A percentile compares a stretch with the other conserved stretches of the same genome.
Conservation (phyloP, 2,329 filamentous ascomycete species). For the Beauveria sp. region DNA sequence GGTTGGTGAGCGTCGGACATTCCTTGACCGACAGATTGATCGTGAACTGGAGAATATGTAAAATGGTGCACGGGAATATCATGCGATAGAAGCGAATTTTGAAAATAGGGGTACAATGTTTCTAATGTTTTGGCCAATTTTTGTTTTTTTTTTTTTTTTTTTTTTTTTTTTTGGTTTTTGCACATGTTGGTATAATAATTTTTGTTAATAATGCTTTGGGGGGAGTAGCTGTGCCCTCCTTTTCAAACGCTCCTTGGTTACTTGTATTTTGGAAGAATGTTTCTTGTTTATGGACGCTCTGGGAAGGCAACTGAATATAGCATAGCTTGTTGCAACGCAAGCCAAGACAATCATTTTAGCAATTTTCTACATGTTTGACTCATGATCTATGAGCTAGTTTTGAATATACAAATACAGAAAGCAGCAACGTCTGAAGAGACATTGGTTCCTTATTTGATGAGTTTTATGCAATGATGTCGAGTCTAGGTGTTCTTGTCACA, state of each 20-base stretch:
- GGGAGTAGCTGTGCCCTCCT: not conserved
- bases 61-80: constrained; percentile 12
- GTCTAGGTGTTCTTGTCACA: not conserved
- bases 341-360: not conserved
- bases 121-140: not conserved
- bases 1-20: constrained; percentile 74
- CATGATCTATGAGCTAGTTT: not conserved
- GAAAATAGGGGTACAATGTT: not conserved
- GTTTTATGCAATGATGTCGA: not conserved
- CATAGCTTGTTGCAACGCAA: not conserved
- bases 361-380: not conserved
- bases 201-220: constrained; percentile 3
- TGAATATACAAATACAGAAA: not conserved
- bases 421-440: not conserved
- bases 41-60: constrained; percentile 90
- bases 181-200: not conserved
- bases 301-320: not conserved
- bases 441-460: too few relatives aligned
- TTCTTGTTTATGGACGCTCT: not conserved
- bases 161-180: not conserved
- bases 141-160: not conserved
- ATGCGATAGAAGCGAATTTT: not conserved
- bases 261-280: not conserved
- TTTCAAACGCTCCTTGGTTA: not conserved
- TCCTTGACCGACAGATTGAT: constrained; percentile 91